These are phyloP conservation scores for Zelopaecilomyces penicillatus DNA, from an alignment of 2,329 filamentous ascomycete species.

Conservation along the genomic window DNA sequence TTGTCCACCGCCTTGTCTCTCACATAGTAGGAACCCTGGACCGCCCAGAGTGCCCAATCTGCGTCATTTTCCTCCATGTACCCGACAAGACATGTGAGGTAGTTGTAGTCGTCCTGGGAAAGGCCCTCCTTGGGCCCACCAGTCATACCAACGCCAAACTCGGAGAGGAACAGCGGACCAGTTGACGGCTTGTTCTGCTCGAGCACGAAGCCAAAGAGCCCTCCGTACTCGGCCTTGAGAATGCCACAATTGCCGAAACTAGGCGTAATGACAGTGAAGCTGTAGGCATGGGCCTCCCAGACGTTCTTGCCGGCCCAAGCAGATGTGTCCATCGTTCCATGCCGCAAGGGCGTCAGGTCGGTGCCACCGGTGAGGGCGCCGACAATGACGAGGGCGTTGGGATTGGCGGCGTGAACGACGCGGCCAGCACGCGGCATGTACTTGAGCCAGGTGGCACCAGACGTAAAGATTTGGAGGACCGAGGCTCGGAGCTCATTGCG, in stretches of 20 bases:
- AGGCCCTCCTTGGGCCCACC: conserved; percentile 35
- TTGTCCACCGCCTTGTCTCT: conserved; percentile 39
- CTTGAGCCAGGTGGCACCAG: conserved; percentile 40
- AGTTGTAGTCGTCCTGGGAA: conserved; percentile 34
- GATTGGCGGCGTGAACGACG: conserved; percentile 43
- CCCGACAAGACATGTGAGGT: conserved; percentile 42
- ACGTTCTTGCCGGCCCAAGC: conserved; percentile 44
- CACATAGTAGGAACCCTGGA: conserved; percentile 52
- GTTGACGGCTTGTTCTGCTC: conserved; percentile 38
- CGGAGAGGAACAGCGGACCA: conserved; percentile 47
- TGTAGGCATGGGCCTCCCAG: conserved; percentile 53
- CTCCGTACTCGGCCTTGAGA: conserved; percentile 36
- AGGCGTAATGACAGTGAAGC: conserved; percentile 42
- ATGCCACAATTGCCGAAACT: conserved; percentile 35
- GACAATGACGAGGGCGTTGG: conserved; percentile 44
- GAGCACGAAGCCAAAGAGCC: conserved; percentile 43
- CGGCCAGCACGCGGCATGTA: conserved; percentile 38
- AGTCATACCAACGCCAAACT: conserved; percentile 47
- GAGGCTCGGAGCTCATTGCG: conserved; percentile 49
- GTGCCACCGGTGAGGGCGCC: conserved; percentile 46
- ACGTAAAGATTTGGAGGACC: conserved; percentile 38
- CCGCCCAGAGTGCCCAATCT: conserved; percentile 52
- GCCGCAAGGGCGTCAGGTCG: conserved; percentile 38
- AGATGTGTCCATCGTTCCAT: conserved; percentile 32
- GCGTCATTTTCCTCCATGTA: conserved; percentile 48